phyloP scores from a whole-genome alignment of 2,329 filamentous ascomycete genomes.

The Aspergillaceae sp. region DNA sequence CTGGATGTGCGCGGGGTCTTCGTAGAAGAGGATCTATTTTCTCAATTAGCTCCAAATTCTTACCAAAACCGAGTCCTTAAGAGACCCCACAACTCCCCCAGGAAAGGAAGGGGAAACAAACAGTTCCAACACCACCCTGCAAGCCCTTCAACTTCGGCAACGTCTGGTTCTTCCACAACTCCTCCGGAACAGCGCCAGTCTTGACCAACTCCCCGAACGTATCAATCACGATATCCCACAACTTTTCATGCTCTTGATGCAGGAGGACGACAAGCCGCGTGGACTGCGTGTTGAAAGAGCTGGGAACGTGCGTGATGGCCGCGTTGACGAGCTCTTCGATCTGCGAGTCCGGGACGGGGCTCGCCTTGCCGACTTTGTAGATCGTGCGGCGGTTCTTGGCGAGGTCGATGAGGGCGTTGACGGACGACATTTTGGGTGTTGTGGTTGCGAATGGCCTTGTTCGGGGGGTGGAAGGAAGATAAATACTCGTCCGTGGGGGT shows the following conservation, averaged over 20 bases:
- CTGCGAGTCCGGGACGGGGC: conserved; percentile 27
- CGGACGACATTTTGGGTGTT: conserved; percentile 5
- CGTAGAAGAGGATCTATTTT: conserved; percentile 65
- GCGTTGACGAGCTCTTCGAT: conserved; percentile 30
- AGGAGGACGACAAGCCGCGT: conserved; percentile 71
- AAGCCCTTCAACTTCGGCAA: conserved; percentile 50
- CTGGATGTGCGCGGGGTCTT: conserved; percentile 61
- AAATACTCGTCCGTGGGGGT: background rate
- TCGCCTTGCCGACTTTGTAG: conserved; percentile 28
- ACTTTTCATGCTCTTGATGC: conserved; percentile 72
- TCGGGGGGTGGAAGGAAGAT: conserved; percentile 20
- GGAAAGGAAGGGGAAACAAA: conserved; percentile 34
- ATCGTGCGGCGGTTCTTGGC: conserved; percentile 28
- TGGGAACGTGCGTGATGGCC: conserved; percentile 61
- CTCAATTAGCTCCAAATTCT: background rate
- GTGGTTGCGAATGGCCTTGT: conserved; percentile 17
- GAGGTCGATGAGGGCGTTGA: conserved; percentile 20
- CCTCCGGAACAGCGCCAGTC: conserved; percentile 36
- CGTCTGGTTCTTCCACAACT: conserved; percentile 46
- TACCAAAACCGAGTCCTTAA: background rate
- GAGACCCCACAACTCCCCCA: background rate
- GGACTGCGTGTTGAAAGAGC: conserved; percentile 82
- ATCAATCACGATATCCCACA: conserved; percentile 68
- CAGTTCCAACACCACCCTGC: conserved; percentile 65
- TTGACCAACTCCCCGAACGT: conserved; percentile 61